These are phyloP conservation scores for Nakazawaea anatomiae DNA, from an alignment of 805 yeast genomes.

Conservation along the genomic window DNA sequence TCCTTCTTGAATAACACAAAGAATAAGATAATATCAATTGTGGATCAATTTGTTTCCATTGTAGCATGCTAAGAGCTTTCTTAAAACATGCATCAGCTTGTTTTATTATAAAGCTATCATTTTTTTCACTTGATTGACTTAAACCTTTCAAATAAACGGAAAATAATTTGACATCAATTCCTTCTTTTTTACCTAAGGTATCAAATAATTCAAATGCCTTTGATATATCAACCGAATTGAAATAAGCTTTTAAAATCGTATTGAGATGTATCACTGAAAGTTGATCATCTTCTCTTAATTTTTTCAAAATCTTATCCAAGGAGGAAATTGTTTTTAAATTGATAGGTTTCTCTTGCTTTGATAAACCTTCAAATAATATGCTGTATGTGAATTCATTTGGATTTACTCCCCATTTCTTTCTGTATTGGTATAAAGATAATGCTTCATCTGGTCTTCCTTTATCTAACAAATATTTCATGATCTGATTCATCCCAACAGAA, in stretches of 20 bases:
- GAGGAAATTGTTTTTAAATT: conserved; percentile 24
- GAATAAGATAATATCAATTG: conserved; percentile 1
- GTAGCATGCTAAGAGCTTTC: not conserved
- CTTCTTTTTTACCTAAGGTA: conserved; percentile 10
- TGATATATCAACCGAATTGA: conserved; percentile 32
- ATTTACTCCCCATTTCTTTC: conserved; percentile 58
- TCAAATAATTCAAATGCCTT: conserved; percentile 34
- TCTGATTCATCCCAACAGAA: conserved; percentile 56
- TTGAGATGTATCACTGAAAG: conserved; percentile 36
- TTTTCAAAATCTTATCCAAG: conserved; percentile 26
- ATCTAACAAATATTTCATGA: conserved; percentile 43
- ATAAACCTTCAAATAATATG: conserved; percentile 39
- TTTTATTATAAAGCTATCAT: not conserved
- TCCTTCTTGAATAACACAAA: conserved; percentile 1
- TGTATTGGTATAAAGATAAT: conserved; percentile 40
- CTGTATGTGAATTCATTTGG: conserved; percentile 43
- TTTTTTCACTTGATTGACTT: not conserved
- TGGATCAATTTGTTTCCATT: not conserved
- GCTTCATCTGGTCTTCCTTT: conserved; percentile 41
- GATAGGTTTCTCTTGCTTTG: conserved; percentile 21
- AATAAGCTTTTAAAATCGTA: conserved; percentile 37
- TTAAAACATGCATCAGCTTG: conserved; percentile 2
- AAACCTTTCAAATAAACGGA: conserved; percentile 6
- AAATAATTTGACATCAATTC: conserved; percentile 5
- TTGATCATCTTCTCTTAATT: conserved; percentile 21